Conservation (phyloP, 306 rosid species). For the Lathyrus tuberosus region DNA sequence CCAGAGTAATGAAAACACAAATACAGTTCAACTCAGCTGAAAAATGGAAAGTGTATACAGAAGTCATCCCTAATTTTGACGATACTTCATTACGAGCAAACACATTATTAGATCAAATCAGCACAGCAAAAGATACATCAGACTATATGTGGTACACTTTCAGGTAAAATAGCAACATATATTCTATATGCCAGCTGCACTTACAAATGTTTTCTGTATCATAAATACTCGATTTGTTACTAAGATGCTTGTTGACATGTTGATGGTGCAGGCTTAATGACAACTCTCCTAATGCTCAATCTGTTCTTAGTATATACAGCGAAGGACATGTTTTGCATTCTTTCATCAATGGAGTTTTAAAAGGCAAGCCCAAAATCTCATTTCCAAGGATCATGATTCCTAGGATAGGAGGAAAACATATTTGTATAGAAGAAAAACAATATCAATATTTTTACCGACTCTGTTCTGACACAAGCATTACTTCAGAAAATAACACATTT, state of each 20-base stretch:
- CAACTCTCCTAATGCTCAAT: constrained; percentile 34
- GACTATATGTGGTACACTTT: constrained; percentile 56
- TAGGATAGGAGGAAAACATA: constrained; percentile 21
- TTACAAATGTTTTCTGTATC: constrained; percentile 2
- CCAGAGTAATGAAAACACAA: constrained; percentile 41
- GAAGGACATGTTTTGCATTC: constrained; percentile 72
- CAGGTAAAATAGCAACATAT: constrained; percentile 44
- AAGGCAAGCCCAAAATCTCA: constrained; percentile 48
- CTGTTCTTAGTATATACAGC: constrained; percentile 55
- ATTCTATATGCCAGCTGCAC: background rate
- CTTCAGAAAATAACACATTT: constrained; percentile 11
- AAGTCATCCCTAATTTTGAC: constrained; percentile 47
- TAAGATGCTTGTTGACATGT: constrained; percentile 28
- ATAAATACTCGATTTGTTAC: constrained; percentile 6
- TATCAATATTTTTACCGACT: background rate
- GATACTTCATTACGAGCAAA: constrained; percentile 45
- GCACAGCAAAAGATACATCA: constrained; percentile 46
- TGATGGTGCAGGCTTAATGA: constrained; percentile 34
- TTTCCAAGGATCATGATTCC: background rate
- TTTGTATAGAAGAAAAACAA: constrained; percentile 6
- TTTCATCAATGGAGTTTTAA: constrained; percentile 64
- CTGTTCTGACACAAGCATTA: constrained; percentile 3
- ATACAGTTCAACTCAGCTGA: constrained; percentile 38
- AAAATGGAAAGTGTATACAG: constrained; percentile 50
- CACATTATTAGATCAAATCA: constrained; percentile 50